Evolutionary conservation across 306 rosid species (phyloP), one percentile per base, ranked within the genome.

Genomic region (Rosa multiflora): DNA sequence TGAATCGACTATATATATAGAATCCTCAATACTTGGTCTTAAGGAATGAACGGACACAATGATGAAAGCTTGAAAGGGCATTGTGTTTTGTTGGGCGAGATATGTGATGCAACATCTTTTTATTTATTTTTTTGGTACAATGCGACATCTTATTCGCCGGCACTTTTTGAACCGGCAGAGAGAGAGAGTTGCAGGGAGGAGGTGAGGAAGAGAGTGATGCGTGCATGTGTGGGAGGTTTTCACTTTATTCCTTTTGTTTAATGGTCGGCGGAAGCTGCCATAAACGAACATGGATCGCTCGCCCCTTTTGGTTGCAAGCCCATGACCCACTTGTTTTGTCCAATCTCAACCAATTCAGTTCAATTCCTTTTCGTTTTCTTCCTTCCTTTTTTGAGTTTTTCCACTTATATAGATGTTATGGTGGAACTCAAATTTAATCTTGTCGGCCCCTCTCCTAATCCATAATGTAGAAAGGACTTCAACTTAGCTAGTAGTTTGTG

Each of bases 261-360:
- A 44, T 9, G 76, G 79, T 75, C 84, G 80, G 76, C 80, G 70
- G 74, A 49, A 53, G 73, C 58, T 74, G 77, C 78, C 76, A 87
- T 67, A 61, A 69, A 48, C 68, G 79, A 78, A 48, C 63, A 79
- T 86, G 90, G 87, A 74, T 59, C 82, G 62, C 70, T 81, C 78
- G 43, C 52, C 17, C 20, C 58, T 78, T 86, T 80, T 67, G 59
- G 79, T 82, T 84, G 71, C 76, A 76, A 67, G 20, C 80, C 79
- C 56, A 78, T 83, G 93, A 70, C 91, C 97, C 94, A 88, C 97
- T 81, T 79, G 97, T 89, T 84, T 86, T 89, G 97, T 89, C 92
- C 83, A 70, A 66, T 62, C 10, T 83, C 39, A 59, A 83, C 82
- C 67, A 40, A 21, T n/a, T 32, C 53, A 17, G 1, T 39, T 63